These are phyloP conservation scores for Solanum aculeatissimum DNA, from an alignment of 305 asterid species.

Conservation along the genomic window DNA sequence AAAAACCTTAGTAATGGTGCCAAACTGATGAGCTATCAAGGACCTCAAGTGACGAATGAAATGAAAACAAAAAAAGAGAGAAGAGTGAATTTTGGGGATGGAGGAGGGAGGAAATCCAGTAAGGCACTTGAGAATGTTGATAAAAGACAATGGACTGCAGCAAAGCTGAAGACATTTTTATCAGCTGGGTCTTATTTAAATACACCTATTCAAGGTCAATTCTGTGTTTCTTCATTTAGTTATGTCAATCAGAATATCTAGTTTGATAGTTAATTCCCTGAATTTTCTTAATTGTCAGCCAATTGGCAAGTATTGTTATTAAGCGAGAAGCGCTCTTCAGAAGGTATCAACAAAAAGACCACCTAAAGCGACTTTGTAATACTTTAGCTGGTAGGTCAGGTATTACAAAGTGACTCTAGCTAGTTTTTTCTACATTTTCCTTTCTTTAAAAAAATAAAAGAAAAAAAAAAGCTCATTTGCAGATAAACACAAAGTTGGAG, in stretches of 20 bases:
- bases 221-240: not conserved
- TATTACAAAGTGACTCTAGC: not conserved
- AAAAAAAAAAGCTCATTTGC: not conserved
- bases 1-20: not conserved
- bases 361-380: not conserved
- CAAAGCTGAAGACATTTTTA: not conserved
- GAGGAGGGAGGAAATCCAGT: not conserved
- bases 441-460: not conserved
- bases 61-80: not conserved
- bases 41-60: not conserved
- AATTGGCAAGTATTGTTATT: not conserved
- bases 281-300: not conserved
- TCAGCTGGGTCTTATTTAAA: not conserved
- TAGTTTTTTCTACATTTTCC: not conserved
- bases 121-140: not conserved
- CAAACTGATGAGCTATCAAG: not conserved
- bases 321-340: not conserved
- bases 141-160: not conserved
- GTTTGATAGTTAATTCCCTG: not conserved
- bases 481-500: not conserved
- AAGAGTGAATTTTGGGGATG: not conserved
- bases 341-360: not conserved
- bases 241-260: not conserved
- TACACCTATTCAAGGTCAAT: not conserved
- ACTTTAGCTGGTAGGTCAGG: not conserved